Base-by-base conservation (phyloP, 805 yeast species). In the Saccharomyces jurei region DNA sequence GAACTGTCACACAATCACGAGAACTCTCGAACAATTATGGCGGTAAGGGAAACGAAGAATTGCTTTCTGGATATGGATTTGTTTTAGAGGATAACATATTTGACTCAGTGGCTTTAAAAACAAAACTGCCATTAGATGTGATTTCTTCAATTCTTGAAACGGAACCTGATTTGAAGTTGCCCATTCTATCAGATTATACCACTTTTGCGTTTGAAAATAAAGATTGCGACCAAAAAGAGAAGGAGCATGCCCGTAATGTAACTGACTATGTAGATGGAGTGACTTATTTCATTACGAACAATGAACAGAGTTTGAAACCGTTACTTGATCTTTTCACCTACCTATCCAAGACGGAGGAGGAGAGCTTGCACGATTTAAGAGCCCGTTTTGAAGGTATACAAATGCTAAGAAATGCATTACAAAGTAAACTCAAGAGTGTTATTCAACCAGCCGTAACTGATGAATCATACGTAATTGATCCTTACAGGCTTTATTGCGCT, bases 1-100 rank as follows among this genome's bases (percentile, higher is more conserved):
- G 51, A 14, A 6, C 46, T 8, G 51, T 56, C 1, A 11, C 17
- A 2, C 36, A 74, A 74, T 72, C 71, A 1, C 66, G 71, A 1
- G 86, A 88, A 64, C 58, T 91, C 1, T 85, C 71, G 65, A 90
- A 91, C 65, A 90, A 90, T 69, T 90, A 90, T 66, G 97, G 97
- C 1, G 84, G 86, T 29, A 91, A 91, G 65, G 91, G 96, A 1
- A 90, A 90, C 63, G 96, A 89, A 60, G 97, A 90, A 66, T 70
- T 90, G 17, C 70, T 90, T 4, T 71, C 86, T 66, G 96, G 92
- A 0, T 91, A 90, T 66, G 73, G 73, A 6, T 70, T 70, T 60
- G 67, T 65, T n/a, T 53, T 86, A 2, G 71, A 75, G 21, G 70
- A 78, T 52, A 87, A 87, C 61, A 71, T 74, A 3, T 83, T 82